These are phyloP conservation scores for Davidsoniella neocaledoniae DNA, from an alignment of 2,329 filamentous ascomycete genomes.

Conservation along the genomic window DNA sequence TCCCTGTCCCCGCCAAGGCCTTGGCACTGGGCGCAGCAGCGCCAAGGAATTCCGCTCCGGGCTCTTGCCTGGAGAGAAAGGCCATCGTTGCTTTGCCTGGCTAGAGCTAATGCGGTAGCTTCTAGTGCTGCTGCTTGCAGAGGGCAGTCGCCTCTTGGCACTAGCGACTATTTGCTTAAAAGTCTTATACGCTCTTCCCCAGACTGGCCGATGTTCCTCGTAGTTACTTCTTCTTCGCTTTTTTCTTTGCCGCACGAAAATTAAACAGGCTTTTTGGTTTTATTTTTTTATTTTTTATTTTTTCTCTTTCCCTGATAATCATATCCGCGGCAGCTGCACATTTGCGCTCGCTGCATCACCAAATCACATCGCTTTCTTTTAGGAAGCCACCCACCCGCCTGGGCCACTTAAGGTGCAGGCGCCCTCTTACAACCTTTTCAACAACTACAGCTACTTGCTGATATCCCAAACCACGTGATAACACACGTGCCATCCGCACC, in stretches of 20 bases:
- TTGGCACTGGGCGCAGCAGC: constrained; percentile 13
- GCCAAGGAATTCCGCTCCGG: constrained; percentile 13
- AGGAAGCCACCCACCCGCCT: too few relatives aligned
- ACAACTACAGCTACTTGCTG: background rate
- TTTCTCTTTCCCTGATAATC: background rate
- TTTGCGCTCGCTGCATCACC: too few relatives aligned
- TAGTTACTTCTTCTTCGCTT: background rate
- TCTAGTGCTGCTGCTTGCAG: background rate
- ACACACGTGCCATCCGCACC: background rate
- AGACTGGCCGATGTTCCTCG: background rate
- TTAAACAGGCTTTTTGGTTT: background rate
- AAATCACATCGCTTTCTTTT: background rate
- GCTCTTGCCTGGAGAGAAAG: background rate
- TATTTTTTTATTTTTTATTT: background rate
- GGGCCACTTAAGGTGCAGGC: too few relatives aligned
- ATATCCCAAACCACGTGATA: background rate
- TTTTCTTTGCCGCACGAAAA: background rate
- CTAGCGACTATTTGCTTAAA: constrained; percentile 8
- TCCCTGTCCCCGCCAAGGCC: constrained; percentile 10
- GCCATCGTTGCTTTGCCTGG: background rate
- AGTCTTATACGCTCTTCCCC: constrained; percentile 10
- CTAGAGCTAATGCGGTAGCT: background rate
- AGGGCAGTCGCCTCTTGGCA: constrained; percentile 6
- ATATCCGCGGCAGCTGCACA: background rate
- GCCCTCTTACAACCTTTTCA: background rate